Percentiles rank a stretch among this genome's conserved stretches.
phyloP scores from a whole-genome alignment of 2,329 filamentous ascomycete genomes.

The Trichothecium sympodiale region DNA sequence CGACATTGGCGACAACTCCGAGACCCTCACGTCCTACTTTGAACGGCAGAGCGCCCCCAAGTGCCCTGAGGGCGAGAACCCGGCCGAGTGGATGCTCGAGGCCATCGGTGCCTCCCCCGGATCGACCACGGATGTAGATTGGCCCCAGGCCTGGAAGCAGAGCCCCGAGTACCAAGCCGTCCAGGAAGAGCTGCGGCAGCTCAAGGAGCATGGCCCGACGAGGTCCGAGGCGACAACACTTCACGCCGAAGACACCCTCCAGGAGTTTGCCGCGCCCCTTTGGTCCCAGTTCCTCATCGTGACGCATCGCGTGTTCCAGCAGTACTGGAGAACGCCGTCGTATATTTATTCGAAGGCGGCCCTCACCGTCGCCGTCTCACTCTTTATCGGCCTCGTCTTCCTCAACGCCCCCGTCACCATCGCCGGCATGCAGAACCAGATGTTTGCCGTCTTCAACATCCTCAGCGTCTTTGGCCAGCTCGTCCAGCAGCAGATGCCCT shows the following conservation, averaged over 20 bases:
- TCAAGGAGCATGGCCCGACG: slow-evolving; percentile 29
- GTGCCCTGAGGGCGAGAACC: slow-evolving; percentile 48
- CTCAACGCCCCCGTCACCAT: slow-evolving; percentile 58
- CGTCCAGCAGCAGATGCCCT: slow-evolving; percentile 72
- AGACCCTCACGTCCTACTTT: slow-evolving; percentile 47
- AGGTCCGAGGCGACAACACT: neutral
- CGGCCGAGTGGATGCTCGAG: slow-evolving; percentile 59
- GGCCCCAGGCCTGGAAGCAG: slow-evolving; percentile 44
- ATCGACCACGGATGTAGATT: slow-evolving; percentile 44
- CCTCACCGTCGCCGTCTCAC: slow-evolving; percentile 29
- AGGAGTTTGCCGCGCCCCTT: slow-evolving; percentile 60
- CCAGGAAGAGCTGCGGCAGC: slow-evolving; percentile 37
- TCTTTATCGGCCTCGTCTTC: slow-evolving; percentile 80
- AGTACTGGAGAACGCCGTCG: slow-evolving; percentile 73
- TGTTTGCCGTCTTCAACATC: slow-evolving; percentile 79
- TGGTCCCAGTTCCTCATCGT: slow-evolving; percentile 50
- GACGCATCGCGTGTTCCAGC: slow-evolving; percentile 60
- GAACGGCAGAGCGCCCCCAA: slow-evolving; percentile 45
- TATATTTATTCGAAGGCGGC: slow-evolving; percentile 68
- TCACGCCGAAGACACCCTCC: slow-evolving; percentile 25
- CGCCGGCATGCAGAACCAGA: slow-evolving; percentile 74
- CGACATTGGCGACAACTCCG: slow-evolving; percentile 45
- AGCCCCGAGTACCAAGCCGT: slow-evolving; percentile 39
- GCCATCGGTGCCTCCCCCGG: slow-evolving; percentile 53
- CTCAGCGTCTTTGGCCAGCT: slow-evolving; percentile 71